A percentile compares a stretch with the other conserved stretches of the same genome.
phyloP scores from a whole-genome alignment of 805 yeast genomes.

The Ogataea saltuana region DNA sequence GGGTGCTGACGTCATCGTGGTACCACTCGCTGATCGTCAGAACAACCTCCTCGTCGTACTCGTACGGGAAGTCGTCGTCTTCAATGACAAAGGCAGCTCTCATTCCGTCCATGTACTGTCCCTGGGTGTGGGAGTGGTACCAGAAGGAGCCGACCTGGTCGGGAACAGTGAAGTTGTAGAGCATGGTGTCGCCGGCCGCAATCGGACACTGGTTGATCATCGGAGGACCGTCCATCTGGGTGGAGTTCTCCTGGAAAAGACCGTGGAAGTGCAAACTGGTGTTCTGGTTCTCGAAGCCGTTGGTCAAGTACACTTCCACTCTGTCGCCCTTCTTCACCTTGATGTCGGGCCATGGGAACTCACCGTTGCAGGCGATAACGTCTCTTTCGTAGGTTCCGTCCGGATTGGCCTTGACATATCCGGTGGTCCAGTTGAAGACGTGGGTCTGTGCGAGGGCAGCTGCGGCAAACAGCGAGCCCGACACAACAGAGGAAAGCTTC shows the following conservation, averaged over 20 bases:
- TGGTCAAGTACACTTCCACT: slow-evolving; percentile 68
- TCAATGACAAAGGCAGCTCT: slow-evolving; percentile 77
- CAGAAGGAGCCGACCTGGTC: slow-evolving; percentile 89
- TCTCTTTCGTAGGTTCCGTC: slow-evolving; percentile 49
- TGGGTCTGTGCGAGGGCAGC: slow-evolving; percentile 49
- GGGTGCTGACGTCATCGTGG: slow-evolving; percentile 57
- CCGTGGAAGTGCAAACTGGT: slow-evolving; percentile 95
- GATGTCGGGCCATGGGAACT: slow-evolving; percentile 86
- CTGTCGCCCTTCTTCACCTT: slow-evolving; percentile 79
- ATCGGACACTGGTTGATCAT: slow-evolving; percentile 89
- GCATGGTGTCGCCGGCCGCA: slow-evolving; percentile 66
- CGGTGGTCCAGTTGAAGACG: slow-evolving; percentile 62
- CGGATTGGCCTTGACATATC: slow-evolving; percentile 63
- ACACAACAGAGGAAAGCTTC: slow-evolving; percentile 20
- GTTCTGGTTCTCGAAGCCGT: slow-evolving; percentile 67
- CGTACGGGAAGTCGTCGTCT: slow-evolving; percentile 59
- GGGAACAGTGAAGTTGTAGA: slow-evolving; percentile 86
- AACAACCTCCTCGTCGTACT: slow-evolving; percentile 77
- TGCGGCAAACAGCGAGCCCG: slow-evolving; percentile 20
- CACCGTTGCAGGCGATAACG: slow-evolving; percentile 51
- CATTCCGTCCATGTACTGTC: slow-evolving; percentile 94
- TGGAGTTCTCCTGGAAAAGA: slow-evolving; percentile 73
- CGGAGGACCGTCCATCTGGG: slow-evolving; percentile 89
- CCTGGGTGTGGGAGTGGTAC: slow-evolving; percentile 94
- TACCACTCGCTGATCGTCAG: slow-evolving; percentile 86